A percentile compares a stretch with the other conserved stretches of the same genome.
These are phyloP conservation scores for Wickerhamiella allomyrinae DNA, from an alignment of 805 yeast genomes.

Conservation along the genomic window DNA sequence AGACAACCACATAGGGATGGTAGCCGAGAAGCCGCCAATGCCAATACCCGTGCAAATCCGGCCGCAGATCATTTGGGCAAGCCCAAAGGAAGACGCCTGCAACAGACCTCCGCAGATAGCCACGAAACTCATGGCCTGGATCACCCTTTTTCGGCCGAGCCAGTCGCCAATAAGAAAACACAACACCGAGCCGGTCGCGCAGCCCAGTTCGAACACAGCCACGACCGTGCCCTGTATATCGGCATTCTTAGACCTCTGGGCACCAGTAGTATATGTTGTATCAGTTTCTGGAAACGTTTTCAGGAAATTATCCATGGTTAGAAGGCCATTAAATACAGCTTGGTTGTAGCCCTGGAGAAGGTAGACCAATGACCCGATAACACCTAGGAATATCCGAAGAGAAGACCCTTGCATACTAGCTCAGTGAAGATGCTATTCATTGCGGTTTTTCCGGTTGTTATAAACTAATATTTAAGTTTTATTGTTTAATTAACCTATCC, in stretches of 20 bases:
- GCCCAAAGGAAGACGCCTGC: slow-evolving; percentile 38
- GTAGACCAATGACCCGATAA: slow-evolving; percentile 15
- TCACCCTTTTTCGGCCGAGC: slow-evolving; percentile 43
- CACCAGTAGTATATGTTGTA: slow-evolving; percentile 10
- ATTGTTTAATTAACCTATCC: background rate
- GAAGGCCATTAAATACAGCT: slow-evolving; percentile 41
- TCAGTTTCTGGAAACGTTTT: slow-evolving; percentile 18
- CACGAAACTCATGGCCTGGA: slow-evolving; percentile 30
- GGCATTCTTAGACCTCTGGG: slow-evolving; percentile 7
- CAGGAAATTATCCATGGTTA: slow-evolving; percentile 15
- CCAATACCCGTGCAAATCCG: slow-evolving; percentile 56
- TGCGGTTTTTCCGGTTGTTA: background rate
- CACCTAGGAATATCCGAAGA: slow-evolving; percentile 3
- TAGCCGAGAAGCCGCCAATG: slow-evolving; percentile 55
- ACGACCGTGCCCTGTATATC: slow-evolving; percentile 23
- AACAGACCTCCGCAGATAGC: slow-evolving; percentile 46
- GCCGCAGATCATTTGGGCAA: slow-evolving; percentile 58
- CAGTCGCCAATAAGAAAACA: slow-evolving; percentile 43
- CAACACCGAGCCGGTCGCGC: slow-evolving; percentile 49
- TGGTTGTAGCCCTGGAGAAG: slow-evolving; percentile 46
- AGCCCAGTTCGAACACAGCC: slow-evolving; percentile 47
- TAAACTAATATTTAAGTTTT: background rate
- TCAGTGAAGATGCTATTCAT: background rate
- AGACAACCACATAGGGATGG: slow-evolving; percentile 63
- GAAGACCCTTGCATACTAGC: background rate